Evolutionary conservation across 106 monocot species (phyloP).

Genomic region (Dendrobium chrysotoxum): DNA sequence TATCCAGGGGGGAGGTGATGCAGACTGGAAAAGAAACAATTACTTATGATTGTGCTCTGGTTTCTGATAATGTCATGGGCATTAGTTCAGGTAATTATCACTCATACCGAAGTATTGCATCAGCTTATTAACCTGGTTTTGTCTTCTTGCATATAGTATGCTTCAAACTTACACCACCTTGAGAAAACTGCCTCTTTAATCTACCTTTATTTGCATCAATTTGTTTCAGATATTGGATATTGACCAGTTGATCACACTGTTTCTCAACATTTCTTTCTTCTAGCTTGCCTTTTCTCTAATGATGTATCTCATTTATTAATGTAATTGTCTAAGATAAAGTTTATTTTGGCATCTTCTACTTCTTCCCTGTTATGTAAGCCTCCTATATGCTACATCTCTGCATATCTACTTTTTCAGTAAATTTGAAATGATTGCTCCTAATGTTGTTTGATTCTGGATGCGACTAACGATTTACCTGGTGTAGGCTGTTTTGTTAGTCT

Average conservation of each 20-base stretch:
- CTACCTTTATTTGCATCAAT: neutral
- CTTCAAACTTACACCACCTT: neutral
- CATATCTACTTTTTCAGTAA: too few species aligned
- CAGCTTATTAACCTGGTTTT: neutral
- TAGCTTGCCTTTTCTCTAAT: too few species aligned
- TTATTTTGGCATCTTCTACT: too few species aligned
- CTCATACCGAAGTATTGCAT: neutral
- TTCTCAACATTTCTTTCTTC: too few species aligned
- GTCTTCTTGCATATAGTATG: neutral
- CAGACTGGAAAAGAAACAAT: conserved; percentile 43
- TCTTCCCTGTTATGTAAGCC: too few species aligned
- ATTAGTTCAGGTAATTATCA: conserved; percentile 45
- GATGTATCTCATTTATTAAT: too few species aligned
- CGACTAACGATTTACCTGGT: too few species aligned
- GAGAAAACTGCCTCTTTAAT: neutral
- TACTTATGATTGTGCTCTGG: conserved; percentile 29
- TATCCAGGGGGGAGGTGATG: conserved; percentile 79
- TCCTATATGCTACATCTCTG: too few species aligned
- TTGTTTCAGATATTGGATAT: neutral
- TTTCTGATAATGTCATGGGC: conserved; percentile 42
- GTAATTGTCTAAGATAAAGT: too few species aligned
- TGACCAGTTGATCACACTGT: neutral
- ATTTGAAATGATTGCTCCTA: too few species aligned
- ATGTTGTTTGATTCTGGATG: too few species aligned
- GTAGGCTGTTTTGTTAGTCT: too few species aligned